Evolutionary conservation across 2,329 filamentous ascomycete species (phyloP).

Genomic region (Aspergillus luchuensis): DNA sequence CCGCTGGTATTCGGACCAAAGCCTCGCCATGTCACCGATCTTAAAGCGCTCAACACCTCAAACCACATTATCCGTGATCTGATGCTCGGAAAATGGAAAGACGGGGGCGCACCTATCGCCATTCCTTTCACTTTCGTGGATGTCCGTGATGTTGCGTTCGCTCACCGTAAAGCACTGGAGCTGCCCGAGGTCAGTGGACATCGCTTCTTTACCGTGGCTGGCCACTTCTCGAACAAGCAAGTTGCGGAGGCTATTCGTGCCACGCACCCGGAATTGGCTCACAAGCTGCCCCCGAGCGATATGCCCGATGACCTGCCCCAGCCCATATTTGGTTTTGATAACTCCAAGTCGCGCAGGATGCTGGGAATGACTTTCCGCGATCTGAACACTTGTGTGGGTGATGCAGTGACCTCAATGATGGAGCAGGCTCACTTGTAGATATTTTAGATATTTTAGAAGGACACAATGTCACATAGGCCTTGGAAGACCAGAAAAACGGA

Average conservation of each 20-base stretch:
- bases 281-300: background rate
- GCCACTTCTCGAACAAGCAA: background rate
- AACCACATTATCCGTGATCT: background rate
- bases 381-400: constrained; percentile 3
- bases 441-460: background rate
- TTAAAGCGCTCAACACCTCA: background rate
- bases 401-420: background rate
- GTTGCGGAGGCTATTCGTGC: constrained; percentile 1
- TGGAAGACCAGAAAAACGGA: too few species aligned
- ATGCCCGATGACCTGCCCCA: background rate
- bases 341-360: background rate
- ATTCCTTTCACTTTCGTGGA: constrained; percentile 10
- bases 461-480: too few species aligned
- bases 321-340: background rate
- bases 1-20: constrained; percentile 7
- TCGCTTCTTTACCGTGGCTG: constrained; percentile 1
- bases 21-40: background rate
- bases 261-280: background rate
- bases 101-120: background rate
- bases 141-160: constrained; percentile 14
- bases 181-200: background rate
- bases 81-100: background rate
- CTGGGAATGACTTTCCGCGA: background rate
- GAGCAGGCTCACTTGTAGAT: background rate
- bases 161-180: constrained; percentile 10